These are phyloP conservation scores for Amylocarpus encephaloides DNA, from an alignment of 2,329 filamentous ascomycete genomes.

Conservation along the genomic window DNA sequence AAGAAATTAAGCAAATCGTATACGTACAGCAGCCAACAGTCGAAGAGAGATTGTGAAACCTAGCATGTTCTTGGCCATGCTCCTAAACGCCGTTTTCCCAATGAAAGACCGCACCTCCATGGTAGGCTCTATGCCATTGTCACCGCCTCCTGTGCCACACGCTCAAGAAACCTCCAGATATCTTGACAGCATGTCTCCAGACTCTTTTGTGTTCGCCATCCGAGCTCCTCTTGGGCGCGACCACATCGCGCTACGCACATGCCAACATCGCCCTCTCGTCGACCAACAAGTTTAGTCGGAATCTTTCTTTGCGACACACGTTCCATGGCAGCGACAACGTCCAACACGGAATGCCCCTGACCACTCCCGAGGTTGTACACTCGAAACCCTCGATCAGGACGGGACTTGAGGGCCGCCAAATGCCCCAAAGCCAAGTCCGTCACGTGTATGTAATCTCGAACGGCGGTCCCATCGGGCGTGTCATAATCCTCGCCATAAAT, in stretches of 20 bases:
- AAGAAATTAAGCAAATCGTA: too few species aligned
- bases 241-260: constrained; percentile 38
- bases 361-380: constrained; percentile 43
- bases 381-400: constrained; percentile 32
- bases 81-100: neutral
- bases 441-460: constrained; percentile 64
- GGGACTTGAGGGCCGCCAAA: constrained; percentile 47
- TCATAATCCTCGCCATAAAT: constrained; percentile 61
- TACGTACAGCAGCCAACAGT: neutral
- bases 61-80: neutral
- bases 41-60: neutral
- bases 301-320: constrained; percentile 33
- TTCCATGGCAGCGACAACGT: constrained; percentile 38
- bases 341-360: constrained; percentile 39
- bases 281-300: constrained; percentile 33
- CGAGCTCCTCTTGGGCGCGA: constrained; percentile 37
- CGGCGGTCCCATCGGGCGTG: constrained; percentile 57
- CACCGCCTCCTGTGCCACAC: constrained; percentile 2
- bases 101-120: neutral
- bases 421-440: constrained; percentile 59
- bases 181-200: constrained; percentile 22
- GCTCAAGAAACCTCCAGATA: constrained; percentile 21
- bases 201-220: constrained; percentile 34
- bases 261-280: constrained; percentile 40
- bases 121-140: neutral